These are phyloP conservation scores for Bryopsis sp. DNA, from an alignment of 139 green algal genomes.

Conservation along the genomic window DNA sequence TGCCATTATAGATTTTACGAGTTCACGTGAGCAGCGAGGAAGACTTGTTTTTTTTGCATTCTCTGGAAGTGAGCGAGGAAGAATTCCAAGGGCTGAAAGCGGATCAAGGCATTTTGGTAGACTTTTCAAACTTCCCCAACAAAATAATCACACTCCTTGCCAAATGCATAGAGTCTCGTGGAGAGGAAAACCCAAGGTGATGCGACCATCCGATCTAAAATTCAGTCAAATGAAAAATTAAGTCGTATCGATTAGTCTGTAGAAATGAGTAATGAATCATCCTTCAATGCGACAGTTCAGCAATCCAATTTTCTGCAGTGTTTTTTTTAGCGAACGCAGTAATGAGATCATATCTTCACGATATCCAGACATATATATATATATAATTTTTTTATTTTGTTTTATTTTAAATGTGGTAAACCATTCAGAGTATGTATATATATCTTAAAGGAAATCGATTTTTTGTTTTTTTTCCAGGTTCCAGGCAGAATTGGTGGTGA, in stretches of 20 bases:
- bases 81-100: conserved; percentile 74
- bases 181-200: conserved; percentile 46
- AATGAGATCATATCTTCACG: too few species aligned
- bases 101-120: conserved; percentile 87
- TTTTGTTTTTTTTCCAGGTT: conserved; percentile 34
- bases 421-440: not conserved
- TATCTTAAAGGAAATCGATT: not conserved
- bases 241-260: not conserved
- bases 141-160: conserved; percentile 82
- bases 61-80: conserved; percentile 81
- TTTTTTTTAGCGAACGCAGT: too few species aligned
- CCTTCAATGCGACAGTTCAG: too few species aligned
- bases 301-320: too few species aligned
- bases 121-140: conserved; percentile 76
- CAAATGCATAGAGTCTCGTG: conserved; percentile 48
- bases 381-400: too few species aligned
- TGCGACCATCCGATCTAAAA: not conserved
- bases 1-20: not conserved
- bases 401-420: conserved; percentile 8
- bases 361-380: too few species aligned
- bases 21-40: conserved; percentile 3
- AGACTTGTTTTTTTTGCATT: conserved; percentile 58
- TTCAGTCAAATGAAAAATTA: not conserved
- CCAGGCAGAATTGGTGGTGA: conserved; percentile 39
- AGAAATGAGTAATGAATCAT: too few species aligned